These are phyloP conservation scores for Didymellaceae sp. DNA, from an alignment of 2,329 filamentous ascomycete genomes.

Conservation along the genomic window DNA sequence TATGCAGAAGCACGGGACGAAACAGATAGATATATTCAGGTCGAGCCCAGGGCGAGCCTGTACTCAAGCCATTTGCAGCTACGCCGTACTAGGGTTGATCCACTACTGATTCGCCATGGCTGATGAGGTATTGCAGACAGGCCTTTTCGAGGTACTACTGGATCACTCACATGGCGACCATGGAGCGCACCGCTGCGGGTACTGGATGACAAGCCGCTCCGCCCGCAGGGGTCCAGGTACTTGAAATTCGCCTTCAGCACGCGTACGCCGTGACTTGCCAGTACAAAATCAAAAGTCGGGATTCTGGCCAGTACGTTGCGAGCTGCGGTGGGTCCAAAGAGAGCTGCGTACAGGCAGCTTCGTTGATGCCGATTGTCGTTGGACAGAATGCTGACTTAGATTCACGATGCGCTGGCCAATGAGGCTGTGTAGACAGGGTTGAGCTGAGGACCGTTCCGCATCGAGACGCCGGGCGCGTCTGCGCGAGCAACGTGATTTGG, in stretches of 20 bases:
- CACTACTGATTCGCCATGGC: slow-evolving; percentile 26
- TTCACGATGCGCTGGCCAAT: slow-evolving; percentile 33
- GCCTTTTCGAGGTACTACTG: slow-evolving; percentile 32
- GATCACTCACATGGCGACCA: slow-evolving; percentile 32
- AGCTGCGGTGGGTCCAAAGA: slow-evolving; percentile 29
- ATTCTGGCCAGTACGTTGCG: slow-evolving; percentile 25
- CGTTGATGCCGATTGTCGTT: slow-evolving; percentile 35
- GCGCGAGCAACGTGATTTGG: slow-evolving; percentile 36
- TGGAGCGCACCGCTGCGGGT: slow-evolving; percentile 31
- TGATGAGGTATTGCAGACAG: slow-evolving; percentile 28
- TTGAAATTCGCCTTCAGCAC: slow-evolving; percentile 24
- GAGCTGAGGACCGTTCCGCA: slow-evolving; percentile 17
- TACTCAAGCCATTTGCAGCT: slow-evolving; percentile 33
- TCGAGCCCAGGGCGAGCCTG: slow-evolving; percentile 19
- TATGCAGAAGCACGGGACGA: slow-evolving; percentile 36
- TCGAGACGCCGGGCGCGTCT: slow-evolving; percentile 28
- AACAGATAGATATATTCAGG: slow-evolving; percentile 35
- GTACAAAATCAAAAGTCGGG: slow-evolving; percentile 24
- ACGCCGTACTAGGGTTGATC: slow-evolving; percentile 20
- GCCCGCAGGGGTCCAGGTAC: slow-evolving; percentile 34
- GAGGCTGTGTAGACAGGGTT: slow-evolving; percentile 26
- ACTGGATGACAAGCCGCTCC: slow-evolving; percentile 38
- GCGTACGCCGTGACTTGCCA: slow-evolving; percentile 37
- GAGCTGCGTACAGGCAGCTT: slow-evolving; percentile 28
- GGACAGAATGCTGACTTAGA: slow-evolving; percentile 26